Evolutionary conservation across 768 basidiomycete species (phyloP).

Genomic region (Pulveroboletus sp.): DNA sequence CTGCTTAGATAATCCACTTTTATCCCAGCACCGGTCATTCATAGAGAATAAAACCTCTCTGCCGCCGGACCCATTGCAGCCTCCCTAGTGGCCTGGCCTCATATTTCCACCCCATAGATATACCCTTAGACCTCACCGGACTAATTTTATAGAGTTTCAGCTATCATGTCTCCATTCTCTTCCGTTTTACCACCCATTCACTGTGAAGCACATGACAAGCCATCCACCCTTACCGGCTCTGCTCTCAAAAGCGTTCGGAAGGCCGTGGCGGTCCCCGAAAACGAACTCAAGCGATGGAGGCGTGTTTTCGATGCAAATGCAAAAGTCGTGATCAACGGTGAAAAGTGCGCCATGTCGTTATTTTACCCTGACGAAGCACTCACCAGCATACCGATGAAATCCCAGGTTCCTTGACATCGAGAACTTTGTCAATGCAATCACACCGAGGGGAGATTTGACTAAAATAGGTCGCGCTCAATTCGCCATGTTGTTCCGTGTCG

Average conservation of each 20-base stretch:
- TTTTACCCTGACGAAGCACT: slow-evolving; percentile 18
- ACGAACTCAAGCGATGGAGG: slow-evolving; percentile 84
- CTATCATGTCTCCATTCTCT: slow-evolving; percentile 37
- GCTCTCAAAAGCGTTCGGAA: slow-evolving; percentile 64
- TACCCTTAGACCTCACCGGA: slow-evolving; percentile 34
- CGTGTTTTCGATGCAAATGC: slow-evolving; percentile 84
- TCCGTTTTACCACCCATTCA: slow-evolving; percentile 48
- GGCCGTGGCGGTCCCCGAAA: slow-evolving; percentile 70
- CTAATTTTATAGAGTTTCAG: slow-evolving; percentile 26
- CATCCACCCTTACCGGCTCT: slow-evolving; percentile 46
- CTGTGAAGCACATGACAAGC: slow-evolving; percentile 43
- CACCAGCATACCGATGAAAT: slow-evolving; percentile 6
- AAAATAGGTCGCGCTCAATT: slow-evolving; percentile 89
- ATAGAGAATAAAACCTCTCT: slow-evolving; percentile 3
- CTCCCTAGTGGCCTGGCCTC: slow-evolving; percentile 15
- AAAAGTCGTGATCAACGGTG: slow-evolving; percentile 63
- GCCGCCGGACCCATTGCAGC: slow-evolving; percentile 13
- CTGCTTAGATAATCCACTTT: slow-evolving; percentile 29
- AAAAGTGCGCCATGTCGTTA: slow-evolving; percentile 59
- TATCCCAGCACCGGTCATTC: slow-evolving; percentile 30
- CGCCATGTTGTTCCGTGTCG: slow-evolving; percentile 84
- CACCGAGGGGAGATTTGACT: slow-evolving; percentile 76
- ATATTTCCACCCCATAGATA: slow-evolving; percentile 24
- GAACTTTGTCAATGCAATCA: slow-evolving; percentile 93
- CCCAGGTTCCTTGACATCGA: slow-evolving; percentile 80